Percentiles rank a stretch among this genome's conserved stretches.
Evolutionary conservation across 2,329 filamentous ascomycete species (phyloP).

Genomic region (Byssothecium circinans): DNA sequence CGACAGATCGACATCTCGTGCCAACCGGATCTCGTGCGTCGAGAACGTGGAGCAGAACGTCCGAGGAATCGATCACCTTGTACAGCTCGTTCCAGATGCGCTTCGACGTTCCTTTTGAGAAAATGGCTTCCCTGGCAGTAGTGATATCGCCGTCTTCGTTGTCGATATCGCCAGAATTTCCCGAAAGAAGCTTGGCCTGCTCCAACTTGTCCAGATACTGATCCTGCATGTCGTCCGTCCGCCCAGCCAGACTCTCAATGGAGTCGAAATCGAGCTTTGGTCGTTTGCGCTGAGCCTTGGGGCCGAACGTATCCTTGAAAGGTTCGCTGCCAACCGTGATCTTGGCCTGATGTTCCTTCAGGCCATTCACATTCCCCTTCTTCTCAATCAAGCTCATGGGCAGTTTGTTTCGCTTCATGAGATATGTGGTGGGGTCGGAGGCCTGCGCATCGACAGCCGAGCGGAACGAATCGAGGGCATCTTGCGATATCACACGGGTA

Average conservation of each 20-base stretch:
- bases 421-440: slow-evolving; percentile 86
- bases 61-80: slow-evolving; percentile 93
- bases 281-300: slow-evolving; percentile 88
- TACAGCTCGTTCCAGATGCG: slow-evolving; percentile 83
- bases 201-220: slow-evolving; percentile 79
- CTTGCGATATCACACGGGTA: slow-evolving; percentile 85
- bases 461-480: slow-evolving; percentile 82
- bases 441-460: slow-evolving; percentile 90
- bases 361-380: slow-evolving; percentile 69
- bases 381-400: slow-evolving; percentile 94
- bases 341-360: slow-evolving; percentile 92
- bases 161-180: slow-evolving; percentile 61
- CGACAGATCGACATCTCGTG: slow-evolving; percentile 83
- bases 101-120: slow-evolving; percentile 88
- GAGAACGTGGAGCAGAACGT: slow-evolving; percentile 76
- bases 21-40: slow-evolving; percentile 53
- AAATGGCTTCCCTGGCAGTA: slow-evolving; percentile 68
- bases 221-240: slow-evolving; percentile 79
- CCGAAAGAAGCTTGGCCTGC: slow-evolving; percentile 74
- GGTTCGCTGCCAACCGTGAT: slow-evolving; percentile 87
- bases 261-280: slow-evolving; percentile 84
- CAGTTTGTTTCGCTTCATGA: slow-evolving; percentile 96
- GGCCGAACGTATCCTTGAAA: slow-evolving; percentile 87
- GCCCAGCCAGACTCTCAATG: slow-evolving; percentile 78
- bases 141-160: slow-evolving; percentile 46